Conservation (phyloP, 1,284 basidiomycete genomes). For the Trametes versicolor region DNA sequence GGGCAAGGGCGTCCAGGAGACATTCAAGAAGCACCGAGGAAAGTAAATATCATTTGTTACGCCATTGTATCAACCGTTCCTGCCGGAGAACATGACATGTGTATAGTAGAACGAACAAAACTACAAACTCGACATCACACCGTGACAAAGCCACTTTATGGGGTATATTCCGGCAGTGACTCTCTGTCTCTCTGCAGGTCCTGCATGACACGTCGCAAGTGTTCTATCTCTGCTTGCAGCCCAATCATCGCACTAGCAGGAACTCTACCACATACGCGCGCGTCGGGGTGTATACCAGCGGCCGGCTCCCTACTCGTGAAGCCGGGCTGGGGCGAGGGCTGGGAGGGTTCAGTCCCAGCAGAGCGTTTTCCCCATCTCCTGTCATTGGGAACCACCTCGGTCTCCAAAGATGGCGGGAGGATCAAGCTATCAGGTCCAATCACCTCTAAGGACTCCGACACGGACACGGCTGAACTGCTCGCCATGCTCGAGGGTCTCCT, state of each 20-base stretch:
- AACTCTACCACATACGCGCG: too few relatives aligned
- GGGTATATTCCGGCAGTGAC: too few relatives aligned
- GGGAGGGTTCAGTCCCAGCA: neutral
- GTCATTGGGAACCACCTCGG: neutral
- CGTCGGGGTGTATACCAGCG: too few relatives aligned
- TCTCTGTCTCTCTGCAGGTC: constrained; percentile 38
- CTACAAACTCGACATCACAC: too few relatives aligned
- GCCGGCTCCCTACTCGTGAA: neutral
- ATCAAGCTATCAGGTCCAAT: neutral
- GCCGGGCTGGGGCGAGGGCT: neutral
- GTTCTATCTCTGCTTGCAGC: constrained; percentile 40
- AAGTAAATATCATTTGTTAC: constrained; percentile 29
- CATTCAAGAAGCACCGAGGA: constrained; percentile 83
- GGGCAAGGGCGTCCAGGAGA: constrained; percentile 79
- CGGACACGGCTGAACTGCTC: neutral
- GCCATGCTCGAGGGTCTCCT: neutral
- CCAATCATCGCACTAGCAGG: constrained; percentile 31
- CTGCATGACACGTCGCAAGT: constrained; percentile 40
- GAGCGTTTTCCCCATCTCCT: neutral
- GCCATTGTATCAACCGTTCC: neutral
- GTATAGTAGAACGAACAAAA: neutral
- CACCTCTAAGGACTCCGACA: neutral
- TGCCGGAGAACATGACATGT: neutral
- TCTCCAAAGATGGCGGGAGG: neutral
- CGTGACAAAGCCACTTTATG: too few relatives aligned